Evolutionary conservation across 495 filamentous ascomycete genomes (phyloP).

Genomic region (Trypethelium eluteriae): DNA sequence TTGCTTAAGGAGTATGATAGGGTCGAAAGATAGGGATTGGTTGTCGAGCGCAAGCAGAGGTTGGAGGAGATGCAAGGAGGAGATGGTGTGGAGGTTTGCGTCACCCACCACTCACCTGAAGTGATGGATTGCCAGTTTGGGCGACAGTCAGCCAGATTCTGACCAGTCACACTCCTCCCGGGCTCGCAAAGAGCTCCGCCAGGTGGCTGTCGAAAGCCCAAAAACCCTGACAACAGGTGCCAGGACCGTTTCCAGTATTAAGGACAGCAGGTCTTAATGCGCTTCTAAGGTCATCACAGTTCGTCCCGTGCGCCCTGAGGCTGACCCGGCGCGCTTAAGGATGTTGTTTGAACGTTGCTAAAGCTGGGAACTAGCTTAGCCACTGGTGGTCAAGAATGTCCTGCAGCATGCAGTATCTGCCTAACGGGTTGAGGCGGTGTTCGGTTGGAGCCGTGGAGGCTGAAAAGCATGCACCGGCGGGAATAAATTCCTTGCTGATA

Average conservation of each 20-base stretch:
- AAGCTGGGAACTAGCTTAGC: constrained; percentile 11
- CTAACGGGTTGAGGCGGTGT: constrained; percentile 7
- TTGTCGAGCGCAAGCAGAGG: neutral
- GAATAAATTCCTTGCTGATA: neutral
- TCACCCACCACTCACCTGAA: constrained; percentile 10
- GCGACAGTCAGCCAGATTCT: neutral
- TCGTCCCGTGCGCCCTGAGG: neutral
- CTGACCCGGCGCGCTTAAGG: neutral
- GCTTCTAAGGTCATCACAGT: neutral
- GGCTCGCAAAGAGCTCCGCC: neutral
- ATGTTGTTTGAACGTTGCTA: neutral
- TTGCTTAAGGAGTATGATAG: neutral
- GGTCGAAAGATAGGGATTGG: constrained; percentile 2
- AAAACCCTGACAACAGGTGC: neutral
- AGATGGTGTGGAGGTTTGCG: neutral
- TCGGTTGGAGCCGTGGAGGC: constrained; percentile 7
- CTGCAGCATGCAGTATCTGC: constrained; percentile 7
- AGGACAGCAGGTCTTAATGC: neutral
- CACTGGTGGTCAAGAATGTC: constrained; percentile 8
- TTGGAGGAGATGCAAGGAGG: constrained; percentile 10
- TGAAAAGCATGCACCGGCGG: neutral
- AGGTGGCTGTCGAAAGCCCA: neutral
- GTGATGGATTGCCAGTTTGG: constrained; percentile 2
- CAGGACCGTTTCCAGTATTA: neutral
- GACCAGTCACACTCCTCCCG: constrained; percentile 4